Conservation (phyloP, 345 rosid species). For the Eucalyptus regnans region DNA sequence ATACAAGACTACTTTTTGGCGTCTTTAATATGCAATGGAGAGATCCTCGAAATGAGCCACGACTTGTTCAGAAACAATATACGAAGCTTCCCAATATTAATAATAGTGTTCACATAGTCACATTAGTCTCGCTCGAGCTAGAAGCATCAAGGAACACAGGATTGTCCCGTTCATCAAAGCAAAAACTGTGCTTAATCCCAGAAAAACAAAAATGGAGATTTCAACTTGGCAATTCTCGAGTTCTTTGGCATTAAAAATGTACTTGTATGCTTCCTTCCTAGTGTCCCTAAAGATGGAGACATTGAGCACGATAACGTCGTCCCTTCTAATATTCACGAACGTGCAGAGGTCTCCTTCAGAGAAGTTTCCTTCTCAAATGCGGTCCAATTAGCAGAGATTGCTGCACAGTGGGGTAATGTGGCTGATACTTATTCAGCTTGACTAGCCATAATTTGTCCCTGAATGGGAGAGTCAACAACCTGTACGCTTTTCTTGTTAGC, state of each 20-base stretch:
- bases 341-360: not conserved
- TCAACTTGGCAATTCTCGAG: not conserved
- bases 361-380: not conserved
- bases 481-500: not conserved
- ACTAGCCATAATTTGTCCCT: not conserved
- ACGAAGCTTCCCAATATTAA: not conserved
- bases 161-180: not conserved
- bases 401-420: not conserved
- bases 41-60: not conserved
- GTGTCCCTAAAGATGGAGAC: not conserved
- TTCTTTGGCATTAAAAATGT: not conserved
- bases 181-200: not conserved
- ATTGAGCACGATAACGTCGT: not conserved
- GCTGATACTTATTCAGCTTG: not conserved
- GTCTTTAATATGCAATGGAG: slow-evolving; percentile 11
- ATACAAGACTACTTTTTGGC: not conserved
- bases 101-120: not conserved
- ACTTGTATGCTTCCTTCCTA: not conserved
- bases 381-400: not conserved
- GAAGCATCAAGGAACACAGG: not conserved
- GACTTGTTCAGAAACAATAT: not conserved
- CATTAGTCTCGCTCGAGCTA: not conserved
- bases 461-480: not conserved
- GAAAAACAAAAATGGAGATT: not conserved
- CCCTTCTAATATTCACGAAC: not conserved